Evolutionary conservation across 176 grass and related monocot genomes (phyloP).

Genomic region (Aegilops speltoides): DNA sequence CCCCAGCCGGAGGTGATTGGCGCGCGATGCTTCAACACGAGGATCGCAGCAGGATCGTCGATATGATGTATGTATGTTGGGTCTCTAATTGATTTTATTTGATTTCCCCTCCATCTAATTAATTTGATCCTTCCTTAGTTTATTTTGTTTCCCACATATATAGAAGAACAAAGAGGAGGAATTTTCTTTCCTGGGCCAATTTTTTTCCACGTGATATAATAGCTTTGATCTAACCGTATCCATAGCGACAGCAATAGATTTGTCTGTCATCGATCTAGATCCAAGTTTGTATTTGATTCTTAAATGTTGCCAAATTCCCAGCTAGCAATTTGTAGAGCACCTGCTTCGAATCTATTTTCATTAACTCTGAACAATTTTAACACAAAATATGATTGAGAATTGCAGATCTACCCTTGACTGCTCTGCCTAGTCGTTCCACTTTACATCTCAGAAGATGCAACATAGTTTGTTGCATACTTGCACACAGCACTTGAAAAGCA

Average conservation of each 20-base stretch:
- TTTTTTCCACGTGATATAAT: neutral
- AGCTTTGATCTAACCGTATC: too few species aligned
- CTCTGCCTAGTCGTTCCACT: neutral
- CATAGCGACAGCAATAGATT: too few species aligned
- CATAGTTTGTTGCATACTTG: neutral
- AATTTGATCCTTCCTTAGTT: neutral
- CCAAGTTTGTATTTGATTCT: too few species aligned
- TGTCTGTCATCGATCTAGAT: too few species aligned
- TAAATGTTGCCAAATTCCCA: too few species aligned
- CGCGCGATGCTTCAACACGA: constrained; percentile 57
- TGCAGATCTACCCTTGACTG: neutral
- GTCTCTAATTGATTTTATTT: neutral
- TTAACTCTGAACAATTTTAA: too few species aligned
- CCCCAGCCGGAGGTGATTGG: constrained; percentile 43
- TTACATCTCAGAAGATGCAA: neutral
- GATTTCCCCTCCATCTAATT: neutral
- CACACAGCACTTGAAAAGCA: neutral
- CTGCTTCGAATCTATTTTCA: too few species aligned
- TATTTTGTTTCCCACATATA: neutral
- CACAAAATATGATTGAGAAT: neutral
- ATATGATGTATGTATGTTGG: constrained; percentile 47
- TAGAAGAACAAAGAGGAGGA: neutral
- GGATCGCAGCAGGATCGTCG: constrained; percentile 59
- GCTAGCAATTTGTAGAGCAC: too few species aligned
- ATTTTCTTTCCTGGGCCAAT: neutral